Evolutionary conservation across 352 stramenopile species (phyloP).

Genomic region (Proteromonas lacertae): DNA sequence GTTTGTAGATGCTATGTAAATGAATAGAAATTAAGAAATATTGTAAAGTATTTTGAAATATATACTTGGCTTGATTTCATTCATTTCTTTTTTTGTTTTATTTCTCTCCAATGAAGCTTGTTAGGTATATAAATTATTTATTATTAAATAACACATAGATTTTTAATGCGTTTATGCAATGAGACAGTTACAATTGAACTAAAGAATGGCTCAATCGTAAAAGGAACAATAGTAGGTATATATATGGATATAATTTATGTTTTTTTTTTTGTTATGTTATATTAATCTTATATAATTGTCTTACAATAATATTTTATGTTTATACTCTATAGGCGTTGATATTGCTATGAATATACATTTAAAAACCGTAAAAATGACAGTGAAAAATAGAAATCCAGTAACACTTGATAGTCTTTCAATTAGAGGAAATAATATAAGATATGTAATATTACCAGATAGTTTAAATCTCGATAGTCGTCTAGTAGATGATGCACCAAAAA

Average conservation of each 20-base stretch:
- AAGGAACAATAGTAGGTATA: slow-evolving; percentile 71
- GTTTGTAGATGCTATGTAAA: too few relatives aligned
- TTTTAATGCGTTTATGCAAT: slow-evolving; percentile 91
- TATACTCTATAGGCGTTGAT: slow-evolving; percentile 44
- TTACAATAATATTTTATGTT: slow-evolving; percentile 1
- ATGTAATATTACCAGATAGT: slow-evolving; percentile 39
- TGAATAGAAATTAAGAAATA: too few relatives aligned
- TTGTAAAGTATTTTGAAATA: too few relatives aligned
- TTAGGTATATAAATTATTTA: slow-evolving; percentile 1
- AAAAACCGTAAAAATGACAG: slow-evolving; percentile 83
- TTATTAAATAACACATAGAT: slow-evolving; percentile 12
- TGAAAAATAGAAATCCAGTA: slow-evolving; percentile 85
- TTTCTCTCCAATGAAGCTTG: too few relatives aligned
- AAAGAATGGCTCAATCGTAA: slow-evolving; percentile 98
- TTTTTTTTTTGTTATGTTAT: background rate
- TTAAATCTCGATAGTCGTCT: slow-evolving; percentile 93
- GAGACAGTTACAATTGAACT: slow-evolving; percentile 97
- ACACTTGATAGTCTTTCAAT: slow-evolving; percentile 82
- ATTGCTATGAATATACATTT: slow-evolving; percentile 99
- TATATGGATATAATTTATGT: background rate
- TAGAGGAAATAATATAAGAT: slow-evolving; percentile 82
- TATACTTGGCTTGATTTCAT: too few relatives aligned
- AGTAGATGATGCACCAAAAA: slow-evolving; percentile 87
- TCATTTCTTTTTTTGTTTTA: too few relatives aligned
- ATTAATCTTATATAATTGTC: background rate